phyloP scores from a whole-genome alignment of 2,329 filamentous ascomycete species.

The Cercospora beticola region DNA sequence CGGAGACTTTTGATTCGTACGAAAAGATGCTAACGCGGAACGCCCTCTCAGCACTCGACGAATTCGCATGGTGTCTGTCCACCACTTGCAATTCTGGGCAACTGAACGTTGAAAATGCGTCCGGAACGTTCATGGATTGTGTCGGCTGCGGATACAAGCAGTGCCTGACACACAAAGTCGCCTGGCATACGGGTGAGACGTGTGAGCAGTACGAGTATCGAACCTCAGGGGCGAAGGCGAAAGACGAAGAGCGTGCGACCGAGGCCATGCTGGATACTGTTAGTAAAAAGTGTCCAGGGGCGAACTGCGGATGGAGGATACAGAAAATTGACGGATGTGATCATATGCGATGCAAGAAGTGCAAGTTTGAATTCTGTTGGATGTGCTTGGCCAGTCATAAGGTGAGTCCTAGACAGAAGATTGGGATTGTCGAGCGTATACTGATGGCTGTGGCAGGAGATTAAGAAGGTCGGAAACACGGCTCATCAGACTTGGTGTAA shows the following conservation, averaged over 20 bases:
- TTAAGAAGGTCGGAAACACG: constrained; percentile 32
- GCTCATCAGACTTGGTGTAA: constrained; percentile 33
- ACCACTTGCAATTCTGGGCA: constrained; percentile 55
- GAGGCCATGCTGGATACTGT: constrained; percentile 35
- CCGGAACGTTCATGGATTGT: constrained; percentile 45
- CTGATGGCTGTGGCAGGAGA: too few species aligned
- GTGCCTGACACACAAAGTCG: constrained; percentile 39
- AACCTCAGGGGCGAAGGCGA: constrained; percentile 25
- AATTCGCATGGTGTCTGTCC: constrained; percentile 56
- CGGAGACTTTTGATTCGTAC: constrained; percentile 49
- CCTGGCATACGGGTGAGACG: constrained; percentile 44
- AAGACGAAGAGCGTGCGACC: constrained; percentile 30
- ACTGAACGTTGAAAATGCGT: constrained; percentile 43
- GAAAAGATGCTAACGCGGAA: constrained; percentile 47
- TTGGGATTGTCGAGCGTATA: too few species aligned
- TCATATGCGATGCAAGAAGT: constrained; percentile 42
- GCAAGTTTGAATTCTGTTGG: constrained; percentile 45
- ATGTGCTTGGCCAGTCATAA: constrained; percentile 33
- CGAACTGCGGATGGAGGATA: constrained; percentile 40
- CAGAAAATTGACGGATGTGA: constrained; percentile 46
- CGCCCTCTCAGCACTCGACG: constrained; percentile 45
- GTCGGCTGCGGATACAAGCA: constrained; percentile 38
- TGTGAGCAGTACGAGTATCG: constrained; percentile 44
- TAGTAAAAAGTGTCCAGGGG: constrained; percentile 42
- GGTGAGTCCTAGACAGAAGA: background rate